Percentiles rank a stretch among this genome's conserved stretches.
phyloP scores from a whole-genome alignment of 2,329 filamentous ascomycete genomes.

The Cytospora leucostoma region DNA sequence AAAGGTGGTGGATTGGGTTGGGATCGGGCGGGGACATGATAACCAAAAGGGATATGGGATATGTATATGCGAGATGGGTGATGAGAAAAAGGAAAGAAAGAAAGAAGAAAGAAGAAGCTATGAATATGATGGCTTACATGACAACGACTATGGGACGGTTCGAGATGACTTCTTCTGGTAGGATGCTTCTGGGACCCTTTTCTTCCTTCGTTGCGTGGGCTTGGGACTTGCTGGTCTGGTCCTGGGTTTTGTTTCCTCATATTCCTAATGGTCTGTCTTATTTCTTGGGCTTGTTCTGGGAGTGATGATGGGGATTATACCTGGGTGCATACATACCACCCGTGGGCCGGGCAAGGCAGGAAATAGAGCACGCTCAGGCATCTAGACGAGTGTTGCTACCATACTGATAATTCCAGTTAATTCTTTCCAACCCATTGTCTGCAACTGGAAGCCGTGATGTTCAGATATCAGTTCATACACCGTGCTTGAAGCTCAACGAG shows the following conservation, averaged over 20 bases:
- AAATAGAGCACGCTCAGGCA: neutral
- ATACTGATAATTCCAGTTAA: slow-evolving; percentile 18
- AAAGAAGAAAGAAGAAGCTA: neutral
- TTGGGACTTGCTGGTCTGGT: slow-evolving; percentile 19
- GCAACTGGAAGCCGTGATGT: neutral
- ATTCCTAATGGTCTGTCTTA: slow-evolving; percentile 10
- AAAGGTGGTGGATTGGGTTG: neutral
- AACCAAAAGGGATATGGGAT: neutral
- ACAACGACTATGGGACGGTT: neutral
- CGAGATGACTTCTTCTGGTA: neutral
- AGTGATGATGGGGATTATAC: neutral
- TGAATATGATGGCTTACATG: neutral
- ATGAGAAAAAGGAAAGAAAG: neutral
- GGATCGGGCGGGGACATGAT: neutral
- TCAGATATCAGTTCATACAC: neutral
- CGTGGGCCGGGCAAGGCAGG: neutral
- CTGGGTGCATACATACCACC: neutral
- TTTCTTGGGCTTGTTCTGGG: neutral
- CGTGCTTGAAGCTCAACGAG: too few relatives aligned
- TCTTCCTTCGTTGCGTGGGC: neutral
- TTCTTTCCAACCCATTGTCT: neutral
- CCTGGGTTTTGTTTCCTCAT: neutral
- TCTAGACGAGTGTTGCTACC: neutral
- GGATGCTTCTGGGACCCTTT: neutral
- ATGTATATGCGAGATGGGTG: neutral